These are phyloP conservation scores for Solanum sparsipilum DNA, from an alignment of 257 asterid species.

Conservation along the genomic window DNA sequence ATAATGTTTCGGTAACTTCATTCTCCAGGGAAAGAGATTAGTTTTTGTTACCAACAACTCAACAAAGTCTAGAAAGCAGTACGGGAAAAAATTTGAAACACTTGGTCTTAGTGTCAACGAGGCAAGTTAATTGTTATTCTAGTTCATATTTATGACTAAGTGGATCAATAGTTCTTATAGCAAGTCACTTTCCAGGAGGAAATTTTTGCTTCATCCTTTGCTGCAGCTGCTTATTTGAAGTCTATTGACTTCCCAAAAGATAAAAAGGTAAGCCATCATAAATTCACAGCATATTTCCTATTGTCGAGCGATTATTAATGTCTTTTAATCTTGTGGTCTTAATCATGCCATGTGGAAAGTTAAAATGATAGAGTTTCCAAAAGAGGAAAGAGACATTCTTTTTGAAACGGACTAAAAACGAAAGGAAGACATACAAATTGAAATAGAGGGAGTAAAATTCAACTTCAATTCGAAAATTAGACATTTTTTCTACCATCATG, in stretches of 20 bases:
- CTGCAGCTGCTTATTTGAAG: slow-evolving; percentile 96
- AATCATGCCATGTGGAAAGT: background rate
- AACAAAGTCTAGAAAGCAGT: slow-evolving; percentile 92
- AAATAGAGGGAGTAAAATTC: background rate
- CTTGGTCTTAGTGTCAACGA: slow-evolving; percentile 85
- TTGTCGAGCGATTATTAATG: background rate
- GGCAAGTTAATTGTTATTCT: slow-evolving; percentile 27
- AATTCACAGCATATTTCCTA: background rate
- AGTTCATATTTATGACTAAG: background rate
- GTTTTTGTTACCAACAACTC: slow-evolving; percentile 99
- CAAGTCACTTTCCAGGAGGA: slow-evolving; percentile 61
- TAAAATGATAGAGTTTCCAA: background rate
- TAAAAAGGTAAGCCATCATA: slow-evolving; percentile 51
- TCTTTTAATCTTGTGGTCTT: background rate
- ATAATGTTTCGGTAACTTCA: slow-evolving; percentile 4
- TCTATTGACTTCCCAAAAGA: slow-evolving; percentile 94
- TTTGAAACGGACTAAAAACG: background rate
- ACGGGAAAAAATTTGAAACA: slow-evolving; percentile 87
- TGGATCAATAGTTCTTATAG: slow-evolving; percentile 4
- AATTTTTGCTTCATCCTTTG: slow-evolving; percentile 95
- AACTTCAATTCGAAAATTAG: background rate
- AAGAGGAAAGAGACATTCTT: background rate
- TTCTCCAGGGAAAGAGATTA: slow-evolving; percentile 79
- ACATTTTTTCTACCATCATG: background rate
- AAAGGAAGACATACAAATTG: background rate